These are phyloP conservation scores for Alternaria atra DNA, from an alignment of 2,329 filamentous ascomycete genomes.

Conservation along the genomic window DNA sequence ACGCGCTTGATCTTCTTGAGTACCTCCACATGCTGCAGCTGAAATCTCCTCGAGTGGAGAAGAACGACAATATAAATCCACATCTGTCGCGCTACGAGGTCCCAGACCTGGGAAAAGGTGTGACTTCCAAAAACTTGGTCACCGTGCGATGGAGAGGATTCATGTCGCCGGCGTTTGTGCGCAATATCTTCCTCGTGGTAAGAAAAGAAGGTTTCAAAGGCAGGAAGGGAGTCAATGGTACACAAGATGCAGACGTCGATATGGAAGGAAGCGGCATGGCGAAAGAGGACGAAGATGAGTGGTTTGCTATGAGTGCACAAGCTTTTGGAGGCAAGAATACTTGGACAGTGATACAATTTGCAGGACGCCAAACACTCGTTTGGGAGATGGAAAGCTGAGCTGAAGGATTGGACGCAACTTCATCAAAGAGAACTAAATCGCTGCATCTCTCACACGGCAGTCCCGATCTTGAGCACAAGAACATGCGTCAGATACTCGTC, in stretches of 20 bases:
- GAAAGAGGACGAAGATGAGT: slow-evolving; percentile 28
- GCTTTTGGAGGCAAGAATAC: slow-evolving; percentile 38
- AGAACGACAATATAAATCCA: slow-evolving; percentile 69
- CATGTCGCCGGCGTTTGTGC: slow-evolving; percentile 48
- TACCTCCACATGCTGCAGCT: slow-evolving; percentile 76
- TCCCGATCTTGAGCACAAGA: background rate
- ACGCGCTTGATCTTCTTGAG: slow-evolving; percentile 73
- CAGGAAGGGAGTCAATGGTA: slow-evolving; percentile 15
- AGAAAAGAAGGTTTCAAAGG: slow-evolving; percentile 31
- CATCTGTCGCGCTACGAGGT: slow-evolving; percentile 74
- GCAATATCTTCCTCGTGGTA: slow-evolving; percentile 37
- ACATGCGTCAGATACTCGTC: background rate
- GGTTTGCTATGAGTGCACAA: slow-evolving; percentile 44
- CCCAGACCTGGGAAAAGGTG: slow-evolving; percentile 54
- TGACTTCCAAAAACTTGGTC: slow-evolving; percentile 38
- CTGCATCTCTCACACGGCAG: background rate
- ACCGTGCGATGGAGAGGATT: slow-evolving; percentile 57
- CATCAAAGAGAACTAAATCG: background rate
- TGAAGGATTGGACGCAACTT: background rate
- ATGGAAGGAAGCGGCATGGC: slow-evolving; percentile 12
- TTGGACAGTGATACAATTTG: slow-evolving; percentile 48
- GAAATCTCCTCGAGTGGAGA: slow-evolving; percentile 68
- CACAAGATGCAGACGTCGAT: slow-evolving; percentile 19
- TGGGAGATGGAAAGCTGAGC: slow-evolving; percentile 43
- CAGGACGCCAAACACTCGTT: slow-evolving; percentile 41